Conservation (phyloP, 345 rosid genomes). For the Mallotus nudiflorus region DNA sequence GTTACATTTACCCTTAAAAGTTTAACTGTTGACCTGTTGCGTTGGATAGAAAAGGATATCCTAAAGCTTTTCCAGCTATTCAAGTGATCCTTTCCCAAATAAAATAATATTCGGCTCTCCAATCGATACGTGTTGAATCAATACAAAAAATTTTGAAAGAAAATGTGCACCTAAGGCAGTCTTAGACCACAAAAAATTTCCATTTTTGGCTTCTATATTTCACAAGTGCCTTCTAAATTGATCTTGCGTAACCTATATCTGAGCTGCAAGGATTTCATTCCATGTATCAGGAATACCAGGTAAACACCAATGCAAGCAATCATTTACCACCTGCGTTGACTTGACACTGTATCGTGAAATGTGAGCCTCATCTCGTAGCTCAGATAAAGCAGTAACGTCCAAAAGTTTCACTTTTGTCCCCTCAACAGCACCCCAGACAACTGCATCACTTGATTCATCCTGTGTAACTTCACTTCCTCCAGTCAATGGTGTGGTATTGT, state of each 20-base stretch:
- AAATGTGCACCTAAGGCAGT: neutral
- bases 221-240: slow-evolving; percentile 8
- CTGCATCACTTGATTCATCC: slow-evolving; percentile 25
- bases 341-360: slow-evolving; percentile 44
- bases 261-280: slow-evolving; percentile 24
- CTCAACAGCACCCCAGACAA: slow-evolving; percentile 18
- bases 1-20: neutral
- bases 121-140: neutral
- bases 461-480: slow-evolving; percentile 41
- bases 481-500: slow-evolving; percentile 41
- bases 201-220: neutral
- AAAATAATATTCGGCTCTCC: neutral
- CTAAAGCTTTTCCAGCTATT: neutral
- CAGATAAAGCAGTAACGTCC: slow-evolving; percentile 31
- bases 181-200: neutral
- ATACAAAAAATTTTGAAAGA: neutral
- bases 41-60: neutral
- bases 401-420: slow-evolving; percentile 28
- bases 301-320: slow-evolving; percentile 97
- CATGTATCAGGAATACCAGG: slow-evolving; percentile 42
- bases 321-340: slow-evolving; percentile 46
- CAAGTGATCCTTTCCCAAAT: neutral
- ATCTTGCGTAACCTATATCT: neutral
- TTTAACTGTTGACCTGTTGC: neutral
- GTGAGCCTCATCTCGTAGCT: slow-evolving; percentile 33